phyloP scores from a whole-genome alignment of 1,284 basidiomycete genomes.

The Cryptococcus neoformans region DNA sequence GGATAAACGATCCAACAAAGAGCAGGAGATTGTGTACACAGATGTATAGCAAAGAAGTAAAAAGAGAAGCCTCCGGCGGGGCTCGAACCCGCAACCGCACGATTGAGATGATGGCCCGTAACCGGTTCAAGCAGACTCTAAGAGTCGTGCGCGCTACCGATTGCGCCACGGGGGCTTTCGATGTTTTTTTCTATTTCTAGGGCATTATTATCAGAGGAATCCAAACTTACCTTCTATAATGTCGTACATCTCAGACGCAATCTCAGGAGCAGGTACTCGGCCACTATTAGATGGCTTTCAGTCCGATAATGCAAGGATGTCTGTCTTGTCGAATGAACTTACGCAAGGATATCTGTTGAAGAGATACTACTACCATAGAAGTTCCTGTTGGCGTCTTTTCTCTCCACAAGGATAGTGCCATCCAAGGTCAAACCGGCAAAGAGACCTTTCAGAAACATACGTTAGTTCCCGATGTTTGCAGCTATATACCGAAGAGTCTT shows the following conservation, averaged over 20 bases:
- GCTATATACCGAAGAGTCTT: slow-evolving; percentile 1
- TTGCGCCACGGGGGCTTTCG: too few species aligned
- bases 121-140: too few species aligned
- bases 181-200: too few species aligned
- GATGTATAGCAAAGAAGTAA: too few species aligned
- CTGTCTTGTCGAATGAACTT: slow-evolving; percentile 11
- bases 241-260: slow-evolving; percentile 89
- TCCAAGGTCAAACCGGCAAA: slow-evolving; percentile 95
- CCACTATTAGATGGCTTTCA: slow-evolving; percentile 53
- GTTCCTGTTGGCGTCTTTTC: slow-evolving; percentile 88
- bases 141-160: too few species aligned
- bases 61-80: too few species aligned
- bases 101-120: too few species aligned
- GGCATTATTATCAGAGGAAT: too few species aligned
- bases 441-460: slow-evolving; percentile 59
- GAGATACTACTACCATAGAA: slow-evolving; percentile 94
- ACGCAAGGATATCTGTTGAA: slow-evolving; percentile 76
- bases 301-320: background rate
- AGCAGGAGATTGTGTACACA: slow-evolving; percentile 2
- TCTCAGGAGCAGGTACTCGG: slow-evolving; percentile 92
- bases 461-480: background rate
- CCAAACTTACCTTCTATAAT: slow-evolving; percentile 68
- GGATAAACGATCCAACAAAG: too few species aligned
- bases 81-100: too few species aligned
- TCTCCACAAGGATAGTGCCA: slow-evolving; percentile 90